Evolutionary conservation across 805 yeast genomes (phyloP), one percentile per base, ranked within the genome.

Genomic region (Zygoascus bituminiphila): DNA sequence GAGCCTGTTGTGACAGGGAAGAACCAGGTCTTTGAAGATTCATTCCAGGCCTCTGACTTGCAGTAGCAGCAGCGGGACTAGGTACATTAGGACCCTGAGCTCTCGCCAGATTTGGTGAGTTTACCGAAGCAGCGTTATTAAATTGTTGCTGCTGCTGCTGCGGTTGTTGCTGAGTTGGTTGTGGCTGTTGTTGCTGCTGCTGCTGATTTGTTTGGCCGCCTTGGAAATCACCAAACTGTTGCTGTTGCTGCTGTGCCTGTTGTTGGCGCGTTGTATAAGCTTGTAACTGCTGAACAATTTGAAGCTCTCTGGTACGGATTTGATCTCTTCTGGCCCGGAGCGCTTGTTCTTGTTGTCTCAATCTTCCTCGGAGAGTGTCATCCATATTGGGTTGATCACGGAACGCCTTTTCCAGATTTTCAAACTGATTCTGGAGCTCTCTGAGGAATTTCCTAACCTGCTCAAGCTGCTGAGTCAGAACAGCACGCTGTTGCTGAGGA

Each of bases 241-340:
- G 51, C 26, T 50, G 54, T 36, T 44, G 51, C 24, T 43, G 48
- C 40, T 46, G 56, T 33, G 49, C 54, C 10, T 43, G 51, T 31
- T 49, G 54, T 41, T 38, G 36, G 22, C 41, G 24, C 5, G 38
- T 19, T 14, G 38, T 21, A 6, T 20, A 23, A 5, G 48, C 46
- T 14, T 37, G 49, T 12, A 53, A 21, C 44, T 56, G 54, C 42
- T 51, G 56, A 45, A 54, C 52, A 15, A 57, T 42, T 12, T 50
- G 51, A n/a, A 57, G 44, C 29, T 57, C 62, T 36, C 47, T 31
- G 8, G 49, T 42, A 12, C 50, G 48, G 25, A 49, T 42, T 31
- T 57, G 59, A 44, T 58, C 61, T 9, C 52, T 44, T 14, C 51
- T 52, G 31, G 51, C 47, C 7, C 59, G 51, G 12, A 56, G 25